Conservation (phyloP, 805 yeast species). For the Schwanniomyces polymorphus region DNA sequence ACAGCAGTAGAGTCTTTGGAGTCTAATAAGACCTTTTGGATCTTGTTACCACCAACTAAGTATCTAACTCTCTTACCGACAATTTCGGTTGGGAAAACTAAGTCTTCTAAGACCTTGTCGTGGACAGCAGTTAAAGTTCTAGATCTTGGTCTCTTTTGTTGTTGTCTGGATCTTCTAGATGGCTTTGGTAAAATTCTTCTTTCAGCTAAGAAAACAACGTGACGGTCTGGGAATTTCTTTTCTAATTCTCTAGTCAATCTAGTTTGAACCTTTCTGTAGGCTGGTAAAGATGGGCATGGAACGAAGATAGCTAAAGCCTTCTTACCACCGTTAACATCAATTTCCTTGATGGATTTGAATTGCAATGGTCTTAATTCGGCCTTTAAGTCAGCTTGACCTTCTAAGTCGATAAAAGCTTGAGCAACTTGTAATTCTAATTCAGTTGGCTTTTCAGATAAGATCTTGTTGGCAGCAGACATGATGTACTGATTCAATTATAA, state of each 20-base stretch:
- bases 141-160: slow-evolving; percentile 99
- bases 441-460: slow-evolving; percentile 92
- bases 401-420: slow-evolving; percentile 96
- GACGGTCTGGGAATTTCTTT: slow-evolving; percentile 99
- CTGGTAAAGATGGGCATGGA: slow-evolving; percentile 90
- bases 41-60: slow-evolving; percentile 98
- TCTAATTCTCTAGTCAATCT: slow-evolving; percentile 99
- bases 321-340: slow-evolving; percentile 97
- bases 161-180: slow-evolving; percentile 89
- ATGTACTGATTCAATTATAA: slow-evolving; percentile 17
- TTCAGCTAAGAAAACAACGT: slow-evolving; percentile 98
- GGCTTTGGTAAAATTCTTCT: slow-evolving; percentile 99
- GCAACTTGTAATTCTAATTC: slow-evolving; percentile 99
- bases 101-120: slow-evolving; percentile 97
- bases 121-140: slow-evolving; percentile 99
- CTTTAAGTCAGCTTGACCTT: slow-evolving; percentile 94
- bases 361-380: slow-evolving; percentile 98
- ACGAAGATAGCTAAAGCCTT: slow-evolving; percentile 97
- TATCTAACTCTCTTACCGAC: slow-evolving; percentile 99
- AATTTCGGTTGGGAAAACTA: slow-evolving; percentile 99
- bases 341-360: slow-evolving; percentile 97
- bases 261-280: slow-evolving; percentile 96
- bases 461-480: slow-evolving; percentile 97
- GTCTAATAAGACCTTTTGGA: slow-evolving; percentile 96
- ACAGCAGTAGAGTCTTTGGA: slow-evolving; percentile 95